These are phyloP conservation scores for Odontarrhena argentea DNA, from an alignment of 345 rosid species.

Conservation along the genomic window DNA sequence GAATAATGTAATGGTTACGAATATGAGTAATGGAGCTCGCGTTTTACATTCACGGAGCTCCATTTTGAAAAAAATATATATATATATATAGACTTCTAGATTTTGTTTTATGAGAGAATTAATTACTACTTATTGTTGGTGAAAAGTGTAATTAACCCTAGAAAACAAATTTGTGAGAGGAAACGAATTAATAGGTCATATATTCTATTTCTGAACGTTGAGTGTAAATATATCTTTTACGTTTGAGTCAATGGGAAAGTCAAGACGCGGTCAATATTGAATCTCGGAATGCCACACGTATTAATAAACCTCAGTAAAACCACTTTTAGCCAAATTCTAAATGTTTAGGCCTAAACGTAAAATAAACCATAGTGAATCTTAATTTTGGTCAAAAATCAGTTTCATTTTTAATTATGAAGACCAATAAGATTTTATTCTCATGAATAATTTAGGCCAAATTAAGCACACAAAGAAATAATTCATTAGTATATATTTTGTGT, in stretches of 20 bases:
- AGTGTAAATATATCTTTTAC: slow-evolving; percentile 10
- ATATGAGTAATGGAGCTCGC: slow-evolving; percentile 32
- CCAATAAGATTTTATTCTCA: too few relatives aligned
- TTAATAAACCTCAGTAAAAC: not conserved
- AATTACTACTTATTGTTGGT: slow-evolving; percentile 12
- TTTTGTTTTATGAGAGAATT: slow-evolving; percentile 17
- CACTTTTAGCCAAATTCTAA: slow-evolving; percentile 6
- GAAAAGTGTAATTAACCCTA: slow-evolving; percentile 31
- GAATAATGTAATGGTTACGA: slow-evolving; percentile 22
- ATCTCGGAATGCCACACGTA: slow-evolving; percentile 21
- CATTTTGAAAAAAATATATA: slow-evolving; percentile 7
- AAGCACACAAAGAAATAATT: too few relatives aligned
- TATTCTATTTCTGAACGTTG: slow-evolving; percentile 33
- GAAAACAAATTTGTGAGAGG: not conserved
- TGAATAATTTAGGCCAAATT: too few relatives aligned
- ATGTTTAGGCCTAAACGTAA: too few relatives aligned
- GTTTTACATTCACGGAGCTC: slow-evolving; percentile 28
- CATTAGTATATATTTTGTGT: too few relatives aligned
- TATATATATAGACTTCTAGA: not conserved
- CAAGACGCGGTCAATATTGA: slow-evolving; percentile 28
- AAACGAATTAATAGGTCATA: slow-evolving; percentile 33
- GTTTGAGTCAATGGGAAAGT: slow-evolving; percentile 21
- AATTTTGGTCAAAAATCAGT: too few relatives aligned
- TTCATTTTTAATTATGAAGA: too few relatives aligned
- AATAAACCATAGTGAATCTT: too few relatives aligned